phyloP scores from a whole-genome alignment of 371 early-diverging fungal species.

The Capillidium heterosporum region DNA sequence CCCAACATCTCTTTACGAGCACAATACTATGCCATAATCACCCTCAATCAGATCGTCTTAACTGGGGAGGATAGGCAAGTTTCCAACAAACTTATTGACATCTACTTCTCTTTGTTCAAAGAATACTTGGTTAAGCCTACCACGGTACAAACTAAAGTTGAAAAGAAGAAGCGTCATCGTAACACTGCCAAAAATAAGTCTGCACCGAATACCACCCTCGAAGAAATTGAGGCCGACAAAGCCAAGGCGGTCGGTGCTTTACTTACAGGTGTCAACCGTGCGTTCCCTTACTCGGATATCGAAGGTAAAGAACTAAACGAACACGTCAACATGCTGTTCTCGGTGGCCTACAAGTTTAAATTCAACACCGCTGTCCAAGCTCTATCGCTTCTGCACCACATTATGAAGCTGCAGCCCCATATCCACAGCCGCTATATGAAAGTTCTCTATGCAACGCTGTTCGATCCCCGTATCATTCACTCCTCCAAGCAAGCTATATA shows the following conservation, averaged over 20 bases:
- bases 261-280: slow-evolving; percentile 88
- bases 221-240: slow-evolving; percentile 39
- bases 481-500: slow-evolving; percentile 83
- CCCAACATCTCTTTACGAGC: slow-evolving; percentile 50
- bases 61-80: slow-evolving; percentile 41
- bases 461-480: slow-evolving; percentile 58
- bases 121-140: slow-evolving; percentile 25
- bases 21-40: slow-evolving; percentile 71
- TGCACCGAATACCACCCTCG: slow-evolving; percentile 16
- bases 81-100: slow-evolving; percentile 65
- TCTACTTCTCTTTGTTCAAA: slow-evolving; percentile 85
- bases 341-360: slow-evolving; percentile 62
- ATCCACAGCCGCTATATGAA: slow-evolving; percentile 74
- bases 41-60: slow-evolving; percentile 80
- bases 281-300: slow-evolving; percentile 77
- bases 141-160: slow-evolving; percentile 16
- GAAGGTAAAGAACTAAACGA: slow-evolving; percentile 47
- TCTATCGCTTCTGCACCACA: slow-evolving; percentile 68
- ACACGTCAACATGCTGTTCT: slow-evolving; percentile 72
- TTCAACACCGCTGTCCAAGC: slow-evolving; percentile 89
- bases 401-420: slow-evolving; percentile 24
- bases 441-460: slow-evolving; percentile 66
- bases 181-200: slow-evolving; percentile 19
- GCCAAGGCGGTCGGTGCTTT: slow-evolving; percentile 79
- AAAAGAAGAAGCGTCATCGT: slow-evolving; percentile 7